phyloP scores from a whole-genome alignment of 1,284 basidiomycete genomes.

The Anthracocystis panici-leucophaei region DNA sequence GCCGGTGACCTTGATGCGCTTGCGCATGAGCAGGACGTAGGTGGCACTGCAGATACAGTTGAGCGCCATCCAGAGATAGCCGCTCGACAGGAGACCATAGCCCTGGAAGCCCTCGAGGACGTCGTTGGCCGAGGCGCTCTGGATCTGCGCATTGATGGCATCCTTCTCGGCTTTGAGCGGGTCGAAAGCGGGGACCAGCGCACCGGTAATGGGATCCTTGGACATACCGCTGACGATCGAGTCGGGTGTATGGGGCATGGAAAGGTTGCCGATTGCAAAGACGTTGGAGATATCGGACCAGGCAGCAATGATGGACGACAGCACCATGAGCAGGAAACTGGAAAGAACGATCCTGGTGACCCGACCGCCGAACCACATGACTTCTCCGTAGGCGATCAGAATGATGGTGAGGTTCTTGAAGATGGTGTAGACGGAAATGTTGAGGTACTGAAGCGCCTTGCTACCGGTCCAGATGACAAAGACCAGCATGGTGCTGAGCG shows the following conservation, averaged over 20 bases:
- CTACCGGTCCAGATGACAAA: conserved; percentile 97
- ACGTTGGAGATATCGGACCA: conserved; percentile 84
- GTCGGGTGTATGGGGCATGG: conserved; percentile 63
- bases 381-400: conserved; percentile 97
- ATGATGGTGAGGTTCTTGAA: conserved; percentile 99
- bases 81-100: conserved; percentile 70
- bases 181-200: conserved; percentile 36
- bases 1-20: conserved; percentile 94
- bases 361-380: conserved; percentile 92
- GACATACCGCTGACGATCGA: conserved; percentile 44
- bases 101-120: conserved; percentile 54
- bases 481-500: conserved; percentile 91
- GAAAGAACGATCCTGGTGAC: conserved; percentile 88
- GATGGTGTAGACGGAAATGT: conserved; percentile 76
- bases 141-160: conserved; percentile 38
- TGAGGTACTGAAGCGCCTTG: conserved; percentile 79
- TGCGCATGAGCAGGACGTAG: conserved; percentile 96
- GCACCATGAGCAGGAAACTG: conserved; percentile 93
- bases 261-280: conserved; percentile 67
- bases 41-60: conserved; percentile 93
- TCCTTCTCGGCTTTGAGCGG: conserved; percentile 51
- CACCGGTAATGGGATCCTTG: conserved; percentile 40
- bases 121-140: conserved; percentile 37
- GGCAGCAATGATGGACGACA: conserved; percentile 95
- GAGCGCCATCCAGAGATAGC: conserved; percentile 95